Percentiles rank a stretch among this genome's conserved stretches.
Conservation (phyloP, 2,329 filamentous ascomycete genomes). For the Colletotrichum euphorbiae region DNA sequence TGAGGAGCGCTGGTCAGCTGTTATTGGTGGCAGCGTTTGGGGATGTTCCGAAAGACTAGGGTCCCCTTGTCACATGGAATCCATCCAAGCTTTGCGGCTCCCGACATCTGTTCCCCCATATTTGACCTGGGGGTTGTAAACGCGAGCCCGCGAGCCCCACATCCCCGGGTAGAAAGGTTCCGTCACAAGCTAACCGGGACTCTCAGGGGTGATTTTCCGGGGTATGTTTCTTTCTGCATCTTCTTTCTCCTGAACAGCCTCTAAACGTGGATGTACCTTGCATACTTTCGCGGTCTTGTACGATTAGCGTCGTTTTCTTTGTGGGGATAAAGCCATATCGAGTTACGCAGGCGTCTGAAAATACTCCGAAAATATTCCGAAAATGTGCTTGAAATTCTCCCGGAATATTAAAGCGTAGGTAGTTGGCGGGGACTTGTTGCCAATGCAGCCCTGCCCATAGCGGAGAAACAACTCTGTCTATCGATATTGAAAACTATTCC, state of each 20-base stretch:
- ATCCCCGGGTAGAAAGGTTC: constrained; percentile 12
- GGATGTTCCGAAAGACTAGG: not conserved
- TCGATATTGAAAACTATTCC: too few relatives aligned
- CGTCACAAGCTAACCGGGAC: not conserved
- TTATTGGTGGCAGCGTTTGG: not conserved
- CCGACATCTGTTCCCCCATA: constrained; percentile 26
- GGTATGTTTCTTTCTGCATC: constrained; percentile 5
- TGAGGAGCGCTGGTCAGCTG: not conserved
- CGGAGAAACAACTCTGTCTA: too few relatives aligned
- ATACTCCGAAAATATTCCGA: constrained; percentile 20
- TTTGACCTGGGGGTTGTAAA: too few relatives aligned
- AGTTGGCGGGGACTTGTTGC: too few relatives aligned
- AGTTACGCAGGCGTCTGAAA: not conserved
- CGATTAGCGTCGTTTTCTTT: not conserved
- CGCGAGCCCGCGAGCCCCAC: too few relatives aligned
- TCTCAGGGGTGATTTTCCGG: constrained; percentile 13
- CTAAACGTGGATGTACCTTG: not conserved
- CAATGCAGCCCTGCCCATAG: too few relatives aligned
- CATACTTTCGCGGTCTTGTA: not conserved
- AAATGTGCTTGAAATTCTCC: too few relatives aligned
- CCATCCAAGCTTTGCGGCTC: constrained; percentile 29
- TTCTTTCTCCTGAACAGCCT: not conserved
- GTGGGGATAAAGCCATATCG: not conserved
- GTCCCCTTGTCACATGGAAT: constrained; percentile 2
- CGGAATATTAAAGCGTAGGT: not conserved